Evolutionary conservation across 1,284 basidiomycete species (phyloP).

Genomic region (Apiotrichum siamense): DNA sequence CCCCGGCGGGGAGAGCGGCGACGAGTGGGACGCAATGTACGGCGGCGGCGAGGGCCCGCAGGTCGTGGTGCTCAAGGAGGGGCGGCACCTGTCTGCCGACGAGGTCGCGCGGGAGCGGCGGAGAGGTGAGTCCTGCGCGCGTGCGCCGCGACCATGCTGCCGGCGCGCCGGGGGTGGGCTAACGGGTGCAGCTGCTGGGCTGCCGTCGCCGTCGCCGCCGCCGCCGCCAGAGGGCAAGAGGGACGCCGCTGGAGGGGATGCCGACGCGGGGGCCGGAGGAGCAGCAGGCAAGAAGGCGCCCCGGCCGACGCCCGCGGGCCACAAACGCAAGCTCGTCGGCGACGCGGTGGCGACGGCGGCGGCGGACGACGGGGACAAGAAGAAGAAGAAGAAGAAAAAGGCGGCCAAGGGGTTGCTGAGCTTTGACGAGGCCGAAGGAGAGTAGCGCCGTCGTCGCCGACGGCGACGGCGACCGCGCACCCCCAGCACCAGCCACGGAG

Average conservation of each 20-base stretch:
- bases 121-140: constrained; percentile 54
- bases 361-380: constrained; percentile 15
- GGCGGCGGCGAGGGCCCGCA: constrained; percentile 76
- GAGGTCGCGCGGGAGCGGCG: constrained; percentile 71
- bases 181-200: not conserved
- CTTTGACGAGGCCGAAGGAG: constrained; percentile 41
- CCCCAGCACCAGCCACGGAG: no score
- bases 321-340: constrained; percentile 40
- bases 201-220: not conserved
- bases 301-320: constrained; percentile 15
- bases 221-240: constrained; percentile 1
- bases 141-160: no score
- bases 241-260: not conserved
- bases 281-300: constrained; percentile 9
- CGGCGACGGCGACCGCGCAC: no score
- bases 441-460: no score
- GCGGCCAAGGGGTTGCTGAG: constrained; percentile 38
- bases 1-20: constrained; percentile 54
- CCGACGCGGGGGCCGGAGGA: constrained; percentile 2
- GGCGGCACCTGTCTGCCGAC: constrained; percentile 67
- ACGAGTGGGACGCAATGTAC: constrained; percentile 64
- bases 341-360: constrained; percentile 8
- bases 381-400: constrained; percentile 41
- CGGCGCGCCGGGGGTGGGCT: no score
- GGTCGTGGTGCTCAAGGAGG: constrained; percentile 74